Evolutionary conservation across 495 filamentous ascomycete genomes (phyloP).

Genomic region (Hypoxylon cercidicola): DNA sequence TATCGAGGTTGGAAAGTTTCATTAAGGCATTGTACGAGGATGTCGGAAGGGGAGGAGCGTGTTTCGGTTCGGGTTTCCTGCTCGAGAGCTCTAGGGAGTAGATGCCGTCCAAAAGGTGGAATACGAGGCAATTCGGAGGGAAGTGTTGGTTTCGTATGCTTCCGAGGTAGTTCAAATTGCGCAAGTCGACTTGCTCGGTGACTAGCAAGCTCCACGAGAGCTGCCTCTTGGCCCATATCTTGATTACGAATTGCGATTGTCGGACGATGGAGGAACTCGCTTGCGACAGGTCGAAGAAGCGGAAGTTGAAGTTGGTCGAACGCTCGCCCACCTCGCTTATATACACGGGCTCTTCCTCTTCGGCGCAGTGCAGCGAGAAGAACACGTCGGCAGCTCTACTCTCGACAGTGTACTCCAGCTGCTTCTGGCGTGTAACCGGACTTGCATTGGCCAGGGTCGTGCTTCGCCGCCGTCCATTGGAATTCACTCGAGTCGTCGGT

Average conservation of each 20-base stretch:
- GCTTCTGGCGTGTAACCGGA: conserved; percentile 75
- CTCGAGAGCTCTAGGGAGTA: conserved; percentile 72
- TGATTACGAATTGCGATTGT: conserved; percentile 70
- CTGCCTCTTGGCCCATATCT: conserved; percentile 78
- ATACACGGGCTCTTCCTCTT: conserved; percentile 78
- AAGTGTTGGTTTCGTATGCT: conserved; percentile 82
- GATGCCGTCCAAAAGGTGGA: conserved; percentile 87
- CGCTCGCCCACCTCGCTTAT: conserved; percentile 84
- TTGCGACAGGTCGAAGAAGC: conserved; percentile 80
- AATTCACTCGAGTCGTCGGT: conserved; percentile 41
- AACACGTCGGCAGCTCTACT: conserved; percentile 86
- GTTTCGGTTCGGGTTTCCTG: conserved; percentile 58
- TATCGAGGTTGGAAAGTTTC: conserved; percentile 87
- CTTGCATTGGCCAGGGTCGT: conserved; percentile 75
- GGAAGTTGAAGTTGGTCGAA: conserved; percentile 91
- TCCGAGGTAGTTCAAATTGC: conserved; percentile 82
- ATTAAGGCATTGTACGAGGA: conserved; percentile 93
- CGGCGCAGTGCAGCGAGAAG: conserved; percentile 82
- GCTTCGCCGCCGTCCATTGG: conserved; percentile 70
- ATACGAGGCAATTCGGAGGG: conserved; percentile 84
- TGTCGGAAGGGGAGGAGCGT: conserved; percentile 60
- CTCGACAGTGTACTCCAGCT: conserved; percentile 76
- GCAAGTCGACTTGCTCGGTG: conserved; percentile 75
- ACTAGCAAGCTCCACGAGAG: conserved; percentile 73
- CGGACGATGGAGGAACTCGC: conserved; percentile 74